Evolutionary conservation across 768 basidiomycete species (phyloP).

Genomic region (Boletus vinaceobasis): DNA sequence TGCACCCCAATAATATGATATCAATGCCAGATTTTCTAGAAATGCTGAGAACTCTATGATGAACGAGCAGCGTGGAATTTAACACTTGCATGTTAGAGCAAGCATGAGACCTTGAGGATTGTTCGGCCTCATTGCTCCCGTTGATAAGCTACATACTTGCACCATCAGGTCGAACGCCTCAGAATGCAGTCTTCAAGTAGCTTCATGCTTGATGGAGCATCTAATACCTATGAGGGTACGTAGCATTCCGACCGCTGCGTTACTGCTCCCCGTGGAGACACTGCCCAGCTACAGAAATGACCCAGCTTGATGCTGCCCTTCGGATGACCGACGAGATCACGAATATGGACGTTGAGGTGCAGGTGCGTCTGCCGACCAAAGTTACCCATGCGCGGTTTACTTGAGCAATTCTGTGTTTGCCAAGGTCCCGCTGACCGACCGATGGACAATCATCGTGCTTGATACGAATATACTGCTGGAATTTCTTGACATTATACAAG

Average conservation of each 20-base stretch:
- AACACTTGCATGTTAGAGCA: background rate
- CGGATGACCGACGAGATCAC: conserved; percentile 52
- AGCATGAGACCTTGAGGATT: background rate
- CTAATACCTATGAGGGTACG: conserved; percentile 9
- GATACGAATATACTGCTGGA: conserved; percentile 80
- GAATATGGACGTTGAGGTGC: conserved; percentile 72
- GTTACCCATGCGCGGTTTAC: background rate
- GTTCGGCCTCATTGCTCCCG: background rate
- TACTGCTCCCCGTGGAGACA: background rate
- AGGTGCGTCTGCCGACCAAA: conserved; percentile 39
- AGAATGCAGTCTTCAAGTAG: conserved; percentile 4
- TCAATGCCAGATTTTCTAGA: conserved; percentile 2
- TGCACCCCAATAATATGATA: conserved; percentile 19
- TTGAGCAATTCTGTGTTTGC: background rate
- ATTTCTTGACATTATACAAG: conserved; percentile 58
- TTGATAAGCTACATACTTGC: background rate
- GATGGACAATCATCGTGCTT: conserved; percentile 51
- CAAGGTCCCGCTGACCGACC: conserved; percentile 43
- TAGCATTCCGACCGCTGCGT: background rate
- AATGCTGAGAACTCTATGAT: background rate
- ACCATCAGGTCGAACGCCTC: background rate
- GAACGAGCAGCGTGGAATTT: background rate
- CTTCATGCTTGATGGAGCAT: background rate
- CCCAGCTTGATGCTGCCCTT: conserved; percentile 39
- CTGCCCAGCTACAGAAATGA: conserved; percentile 6